Evolutionary conservation across 1,284 basidiomycete species (phyloP).

Genomic region (Apiotrichum veenhuisii): DNA sequence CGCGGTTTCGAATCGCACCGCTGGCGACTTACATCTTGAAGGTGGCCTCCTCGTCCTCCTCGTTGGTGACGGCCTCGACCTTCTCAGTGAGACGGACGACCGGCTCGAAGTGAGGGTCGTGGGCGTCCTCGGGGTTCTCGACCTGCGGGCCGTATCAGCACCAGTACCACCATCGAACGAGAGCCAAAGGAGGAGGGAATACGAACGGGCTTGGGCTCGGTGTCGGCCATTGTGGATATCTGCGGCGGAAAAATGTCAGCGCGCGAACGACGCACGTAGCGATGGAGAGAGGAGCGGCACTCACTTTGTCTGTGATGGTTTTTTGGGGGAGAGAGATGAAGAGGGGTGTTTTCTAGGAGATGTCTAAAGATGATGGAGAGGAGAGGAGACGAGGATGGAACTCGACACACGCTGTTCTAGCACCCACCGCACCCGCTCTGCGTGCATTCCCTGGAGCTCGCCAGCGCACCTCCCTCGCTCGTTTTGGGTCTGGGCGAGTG

Average conservation of each 20-base stretch:
- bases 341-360: not conserved
- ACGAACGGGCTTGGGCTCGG: conserved; percentile 20
- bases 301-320: not conserved
- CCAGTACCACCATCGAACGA: not conserved
- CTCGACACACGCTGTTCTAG: not conserved
- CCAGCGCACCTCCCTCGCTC: not conserved
- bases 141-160: conserved; percentile 3
- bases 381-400: not conserved
- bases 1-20: too few species aligned
- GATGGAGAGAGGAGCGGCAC: not conserved
- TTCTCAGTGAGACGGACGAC: conserved; percentile 91
- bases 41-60: conserved; percentile 87
- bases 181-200: not conserved
- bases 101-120: conserved; percentile 91
- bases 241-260: conserved; percentile 3
- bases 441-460: not conserved
- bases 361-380: not conserved
- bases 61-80: conserved; percentile 89
- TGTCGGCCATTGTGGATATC: conserved; percentile 20
- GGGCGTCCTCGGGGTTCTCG: conserved; percentile 56
- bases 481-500: too few species aligned
- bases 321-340: not conserved
- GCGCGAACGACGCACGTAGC: too few species aligned
- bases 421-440: too few species aligned
- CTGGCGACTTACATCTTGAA: conserved; percentile 97